phyloP scores from a whole-genome alignment of 768 basidiomycete genomes.

The Leucosporidium creatinivorum region DNA sequence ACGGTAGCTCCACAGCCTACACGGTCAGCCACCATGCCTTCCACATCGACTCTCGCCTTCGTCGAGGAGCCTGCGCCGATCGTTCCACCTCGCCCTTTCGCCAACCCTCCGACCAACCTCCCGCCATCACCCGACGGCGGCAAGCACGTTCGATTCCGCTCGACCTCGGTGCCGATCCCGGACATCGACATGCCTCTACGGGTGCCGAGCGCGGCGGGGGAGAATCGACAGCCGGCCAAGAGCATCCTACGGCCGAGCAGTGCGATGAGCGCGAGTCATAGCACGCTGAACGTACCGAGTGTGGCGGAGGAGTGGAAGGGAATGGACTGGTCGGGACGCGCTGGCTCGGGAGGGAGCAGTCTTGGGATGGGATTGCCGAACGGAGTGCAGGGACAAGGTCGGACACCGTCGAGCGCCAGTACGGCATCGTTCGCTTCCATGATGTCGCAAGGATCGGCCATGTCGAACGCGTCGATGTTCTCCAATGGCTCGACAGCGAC shows the following conservation, averaged over 20 bases:
- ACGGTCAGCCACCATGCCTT: not conserved
- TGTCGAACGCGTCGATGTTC: not conserved
- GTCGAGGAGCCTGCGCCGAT: not conserved
- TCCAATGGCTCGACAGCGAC: not conserved
- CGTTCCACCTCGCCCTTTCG: not conserved
- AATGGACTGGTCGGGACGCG: not conserved
- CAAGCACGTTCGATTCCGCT: constrained; percentile 5
- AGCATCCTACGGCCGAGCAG: constrained; percentile 3
- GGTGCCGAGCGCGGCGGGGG: not conserved
- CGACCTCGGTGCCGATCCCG: not conserved
- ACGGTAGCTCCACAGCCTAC: too few relatives aligned
- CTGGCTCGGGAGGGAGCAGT: not conserved
- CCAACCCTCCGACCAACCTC: not conserved
- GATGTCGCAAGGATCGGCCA: not conserved
- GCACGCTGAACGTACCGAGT: too few relatives aligned
- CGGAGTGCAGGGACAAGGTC: not conserved
- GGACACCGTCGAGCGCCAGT: not conserved
- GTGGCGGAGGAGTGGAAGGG: not conserved
- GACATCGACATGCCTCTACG: not conserved
- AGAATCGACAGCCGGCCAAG: not conserved
- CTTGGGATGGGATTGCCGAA: not conserved
- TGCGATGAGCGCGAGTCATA: not conserved
- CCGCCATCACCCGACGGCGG: not conserved
- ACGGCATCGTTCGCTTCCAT: not conserved
- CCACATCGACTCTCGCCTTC: not conserved